Evolutionary conservation across 176 grass and related monocot genomes (phyloP).

Genomic region (Eremochloa ophiuroides): DNA sequence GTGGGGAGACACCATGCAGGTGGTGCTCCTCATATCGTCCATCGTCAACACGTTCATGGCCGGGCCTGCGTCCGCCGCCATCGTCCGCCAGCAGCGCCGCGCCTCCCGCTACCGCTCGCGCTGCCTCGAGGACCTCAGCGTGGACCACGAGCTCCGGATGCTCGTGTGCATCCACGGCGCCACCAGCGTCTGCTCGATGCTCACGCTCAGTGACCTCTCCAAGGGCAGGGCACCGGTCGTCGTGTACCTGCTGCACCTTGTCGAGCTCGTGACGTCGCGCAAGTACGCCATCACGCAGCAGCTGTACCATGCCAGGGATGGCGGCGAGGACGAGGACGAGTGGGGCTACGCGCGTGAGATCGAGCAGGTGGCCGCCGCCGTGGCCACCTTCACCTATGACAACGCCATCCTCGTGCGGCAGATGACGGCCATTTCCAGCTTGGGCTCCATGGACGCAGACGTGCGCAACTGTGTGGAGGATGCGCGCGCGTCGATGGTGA

Average conservation of each 20-base stretch:
- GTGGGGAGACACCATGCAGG: constrained; percentile 31
- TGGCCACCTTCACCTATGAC: constrained; percentile 33
- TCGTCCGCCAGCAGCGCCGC: constrained; percentile 46
- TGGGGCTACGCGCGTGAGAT: constrained; percentile 47
- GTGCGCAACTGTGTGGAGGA: constrained; percentile 60
- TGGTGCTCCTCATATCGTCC: constrained; percentile 40
- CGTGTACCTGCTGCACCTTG: constrained; percentile 54
- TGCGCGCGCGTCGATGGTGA: constrained; percentile 40
- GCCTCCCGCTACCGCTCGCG: constrained; percentile 34
- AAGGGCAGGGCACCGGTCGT: constrained; percentile 22
- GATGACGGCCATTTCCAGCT: constrained; percentile 48
- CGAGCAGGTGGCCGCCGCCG: constrained; percentile 33
- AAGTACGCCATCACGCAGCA: constrained; percentile 55
- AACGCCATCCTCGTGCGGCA: constrained; percentile 19
- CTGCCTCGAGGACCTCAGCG: constrained; percentile 46
- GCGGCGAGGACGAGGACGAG: not conserved
- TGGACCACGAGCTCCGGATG: constrained; percentile 50
- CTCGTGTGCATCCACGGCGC: constrained; percentile 55
- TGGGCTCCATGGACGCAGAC: constrained; percentile 59
- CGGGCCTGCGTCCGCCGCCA: constrained; percentile 51
- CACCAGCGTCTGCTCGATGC: constrained; percentile 30
- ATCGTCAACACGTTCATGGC: constrained; percentile 58
- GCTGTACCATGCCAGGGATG: constrained; percentile 37
- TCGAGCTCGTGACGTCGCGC: constrained; percentile 48
- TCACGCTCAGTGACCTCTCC: constrained; percentile 40